Evolutionary conservation across 2,329 filamentous ascomycete genomes (phyloP), one percentile per base, ranked within the genome.

Genomic region (Fusarium humuli): DNA sequence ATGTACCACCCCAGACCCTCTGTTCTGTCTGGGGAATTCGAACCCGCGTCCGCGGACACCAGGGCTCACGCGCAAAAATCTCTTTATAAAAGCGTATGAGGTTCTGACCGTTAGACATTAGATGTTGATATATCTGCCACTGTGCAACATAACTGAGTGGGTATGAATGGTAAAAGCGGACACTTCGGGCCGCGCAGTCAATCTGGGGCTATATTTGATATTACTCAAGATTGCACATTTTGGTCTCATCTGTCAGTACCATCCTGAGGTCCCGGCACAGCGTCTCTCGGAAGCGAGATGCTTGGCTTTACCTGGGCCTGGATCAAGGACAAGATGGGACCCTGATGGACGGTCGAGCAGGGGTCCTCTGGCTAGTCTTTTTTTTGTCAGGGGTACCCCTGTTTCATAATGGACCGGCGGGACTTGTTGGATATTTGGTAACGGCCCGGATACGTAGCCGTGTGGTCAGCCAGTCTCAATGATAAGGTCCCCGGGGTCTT

Each of bases 381-480:
- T 57, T 53, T 54, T 25, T 14, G 14, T 56, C 56, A 66, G 59
- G 73, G 67, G 44, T 6, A 11, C 53, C 69, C 69, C 44, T 65
- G 60, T 59, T 67, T 59, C 57, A 37, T 73, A 55, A 64, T 63
- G 61, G 65, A 46, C 57, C 59, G 23, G 72, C 54, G 64, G 65
- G 65, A 54, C 65, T 71, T 57, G 62, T 71, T 73, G 69, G 72
- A 72, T 70, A 75, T 71, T 75, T 73, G 69, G 66, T 71, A 77
- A 77, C 77, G 77, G 77, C 71, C 77, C 77, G 77, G 77, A 77
- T 77, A 75, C 67, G 62, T 74, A 79, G 77, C 77, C 77, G 77
- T 79, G 70, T 77, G 73, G 76, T 67, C 76, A 76, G 67, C 64
- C 71, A 73, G 71, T 74, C 67, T 74, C 66, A 62, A 65, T 71